Evolutionary conservation across 179 eudicot genomes (phyloP).

Genomic region (Drosera spatulata): DNA sequence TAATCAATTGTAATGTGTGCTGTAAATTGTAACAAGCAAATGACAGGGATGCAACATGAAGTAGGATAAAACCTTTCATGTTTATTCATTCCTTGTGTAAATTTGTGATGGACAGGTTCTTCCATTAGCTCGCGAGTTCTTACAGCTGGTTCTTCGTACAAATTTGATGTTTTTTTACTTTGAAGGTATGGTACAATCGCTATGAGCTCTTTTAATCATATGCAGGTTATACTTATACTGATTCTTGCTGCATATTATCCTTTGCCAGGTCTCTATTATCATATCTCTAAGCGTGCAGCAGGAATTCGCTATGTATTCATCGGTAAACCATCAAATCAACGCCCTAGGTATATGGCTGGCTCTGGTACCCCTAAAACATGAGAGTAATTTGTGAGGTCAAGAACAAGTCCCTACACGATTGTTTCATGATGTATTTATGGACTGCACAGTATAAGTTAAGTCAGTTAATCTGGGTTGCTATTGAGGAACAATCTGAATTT

Average conservation of each 20-base stretch:
- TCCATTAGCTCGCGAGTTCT: constrained; percentile 69
- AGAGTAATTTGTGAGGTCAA: background rate
- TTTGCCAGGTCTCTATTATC: constrained; percentile 73
- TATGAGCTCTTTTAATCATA: background rate
- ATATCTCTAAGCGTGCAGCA: constrained; percentile 85
- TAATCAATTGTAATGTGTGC: too few species aligned
- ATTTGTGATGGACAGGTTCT: constrained; percentile 41
- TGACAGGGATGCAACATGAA: too few species aligned
- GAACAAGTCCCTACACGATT: too few species aligned
- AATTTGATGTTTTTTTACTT: constrained; percentile 99
- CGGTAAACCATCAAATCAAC: constrained; percentile 83
- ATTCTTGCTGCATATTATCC: too few species aligned
- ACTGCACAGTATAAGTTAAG: too few species aligned
- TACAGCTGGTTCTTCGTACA: constrained; percentile 75
- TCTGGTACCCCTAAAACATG: background rate
- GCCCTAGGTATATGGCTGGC: constrained; percentile 60
- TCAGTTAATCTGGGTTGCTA: too few species aligned
- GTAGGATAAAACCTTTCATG: background rate
- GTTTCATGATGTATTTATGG: too few species aligned
- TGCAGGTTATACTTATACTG: too few species aligned
- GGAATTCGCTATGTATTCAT: constrained; percentile 95
- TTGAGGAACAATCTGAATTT: too few species aligned
- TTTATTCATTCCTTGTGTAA: background rate
- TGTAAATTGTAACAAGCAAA: too few species aligned
- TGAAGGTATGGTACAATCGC: constrained; percentile 52